A percentile compares a stretch with the other conserved stretches of the same genome.
Evolutionary conservation across 495 filamentous ascomycete genomes (phyloP).

Genomic region (Neurospora hispaniola): DNA sequence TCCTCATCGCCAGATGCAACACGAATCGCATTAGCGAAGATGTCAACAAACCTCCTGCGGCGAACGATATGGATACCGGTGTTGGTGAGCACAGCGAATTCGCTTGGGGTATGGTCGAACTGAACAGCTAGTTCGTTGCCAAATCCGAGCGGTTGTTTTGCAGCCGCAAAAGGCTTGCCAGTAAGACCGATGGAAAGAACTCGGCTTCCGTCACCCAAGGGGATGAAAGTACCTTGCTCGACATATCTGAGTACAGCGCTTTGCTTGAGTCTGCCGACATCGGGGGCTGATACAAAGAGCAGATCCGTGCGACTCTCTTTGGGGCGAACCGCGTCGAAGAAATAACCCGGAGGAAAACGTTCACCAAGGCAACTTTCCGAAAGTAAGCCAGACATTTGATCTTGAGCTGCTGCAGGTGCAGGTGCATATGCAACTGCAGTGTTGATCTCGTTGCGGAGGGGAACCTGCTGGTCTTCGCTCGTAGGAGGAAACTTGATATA

Average conservation of each 20-base stretch:
- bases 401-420: neutral
- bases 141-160: constrained; percentile 64
- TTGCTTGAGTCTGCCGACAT: constrained; percentile 67
- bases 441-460: constrained; percentile 14
- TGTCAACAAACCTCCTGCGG: constrained; percentile 77
- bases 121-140: constrained; percentile 93
- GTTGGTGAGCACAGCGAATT: constrained; percentile 86
- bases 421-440: constrained; percentile 13
- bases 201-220: constrained; percentile 45
- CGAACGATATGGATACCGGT: constrained; percentile 77
- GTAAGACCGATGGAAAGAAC: constrained; percentile 69
- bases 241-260: constrained; percentile 37
- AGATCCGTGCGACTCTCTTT: constrained; percentile 42
- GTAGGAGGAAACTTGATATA: constrained; percentile 79
- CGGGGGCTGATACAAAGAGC: constrained; percentile 78
- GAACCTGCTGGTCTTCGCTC: constrained; percentile 13
- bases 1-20: constrained; percentile 65
- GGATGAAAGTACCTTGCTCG: constrained; percentile 69
- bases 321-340: constrained; percentile 61
- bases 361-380: constrained; percentile 29
- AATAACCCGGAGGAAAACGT: constrained; percentile 81
- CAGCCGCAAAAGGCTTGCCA: constrained; percentile 56
- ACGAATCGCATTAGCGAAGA: constrained; percentile 74
- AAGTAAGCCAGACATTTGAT: neutral
- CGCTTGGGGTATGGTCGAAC: constrained; percentile 68